Evolutionary conservation across 768 basidiomycete genomes (phyloP), one percentile per base, ranked within the genome.

Genomic region (Hygrocybe punicea): DNA sequence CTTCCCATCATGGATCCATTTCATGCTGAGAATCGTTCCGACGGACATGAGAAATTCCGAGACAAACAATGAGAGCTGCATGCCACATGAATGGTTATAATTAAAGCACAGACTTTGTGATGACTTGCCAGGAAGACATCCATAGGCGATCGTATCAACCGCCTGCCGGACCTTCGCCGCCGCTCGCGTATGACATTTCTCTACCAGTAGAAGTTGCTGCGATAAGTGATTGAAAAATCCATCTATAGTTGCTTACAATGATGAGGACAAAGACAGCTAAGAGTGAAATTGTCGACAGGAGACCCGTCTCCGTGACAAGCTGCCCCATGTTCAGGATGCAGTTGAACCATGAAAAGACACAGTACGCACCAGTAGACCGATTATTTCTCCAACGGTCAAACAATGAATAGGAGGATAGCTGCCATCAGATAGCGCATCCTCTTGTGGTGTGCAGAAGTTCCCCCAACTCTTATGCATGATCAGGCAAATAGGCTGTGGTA

Each of bases 331-430:
- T n/a, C n/a, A n/a, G n/a, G n/a, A n/a, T n/a, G n/a, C n/a, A n/a
- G 36, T n/a, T 39, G 36, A 39, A 39, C 9, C 36, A 39, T n/a
- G 10, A 9, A 39, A n/a, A 24, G 29, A 11, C 16, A 14, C 9
- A 11, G 29, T 11, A 51, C 50, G 8, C 11, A 51, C 50, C 50
- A 51, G 16, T 19, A 51, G 33, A 13, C 50, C 50, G 19, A 51
- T 51, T 7, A 21, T 51, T 19, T 51, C 50, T 14, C 50, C 50
- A 19, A 21, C 16, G 29, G 50, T 51, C 7, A 24, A 51, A 51
- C 50, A 51, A 19, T 51, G 50, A 9, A 51, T n/a, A 21, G 50
- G 50, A 19, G 50, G 50, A 51, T 51, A 51, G 7, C 10, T 16
- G 13, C 29, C 21, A 24, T 25, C 11, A 34, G 50, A 51, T 11